A percentile compares a stretch with the other conserved stretches of the same genome.
Conservation (phyloP, 2,329 filamentous ascomycete genomes). For the Botrytis fragariae region DNA sequence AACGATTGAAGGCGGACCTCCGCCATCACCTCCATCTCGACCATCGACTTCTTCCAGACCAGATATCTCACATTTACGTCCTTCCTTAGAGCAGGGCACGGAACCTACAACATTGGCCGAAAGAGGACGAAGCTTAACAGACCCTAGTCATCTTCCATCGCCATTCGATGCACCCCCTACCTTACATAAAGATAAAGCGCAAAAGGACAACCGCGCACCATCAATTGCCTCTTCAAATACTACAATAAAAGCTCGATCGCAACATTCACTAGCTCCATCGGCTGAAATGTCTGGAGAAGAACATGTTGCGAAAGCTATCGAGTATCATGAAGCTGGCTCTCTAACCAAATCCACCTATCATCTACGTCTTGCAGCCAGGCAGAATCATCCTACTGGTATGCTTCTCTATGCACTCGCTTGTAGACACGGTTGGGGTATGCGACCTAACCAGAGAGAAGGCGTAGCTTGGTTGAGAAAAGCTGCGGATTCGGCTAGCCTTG, state of each 20-base stretch:
- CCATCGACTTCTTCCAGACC: constrained; percentile 54
- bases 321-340: constrained; percentile 82
- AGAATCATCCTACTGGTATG: constrained; percentile 90
- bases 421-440: constrained; percentile 97
- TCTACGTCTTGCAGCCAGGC: constrained; percentile 80
- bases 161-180: constrained; percentile 34
- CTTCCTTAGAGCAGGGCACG: constrained; percentile 48
- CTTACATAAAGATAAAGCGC: constrained; percentile 41
- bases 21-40: constrained; percentile 60
- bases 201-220: constrained; percentile 30
- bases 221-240: constrained; percentile 32
- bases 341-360: constrained; percentile 96
- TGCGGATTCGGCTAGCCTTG: constrained; percentile 76
- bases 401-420: constrained; percentile 92
- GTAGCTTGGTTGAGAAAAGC: constrained; percentile 91
- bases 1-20: constrained; percentile 47
- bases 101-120: constrained; percentile 48
- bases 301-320: constrained; percentile 85
- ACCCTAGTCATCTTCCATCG: constrained; percentile 33
- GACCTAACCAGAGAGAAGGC: constrained; percentile 83
- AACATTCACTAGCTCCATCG: constrained; percentile 52
- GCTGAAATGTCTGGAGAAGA: constrained; percentile 79
- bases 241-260: constrained; percentile 44
- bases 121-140: constrained; percentile 47
- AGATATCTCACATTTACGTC: constrained; percentile 39